Base-by-base conservation (phyloP, 768 basidiomycete species). In the Naganishia vishniacii region DNA sequence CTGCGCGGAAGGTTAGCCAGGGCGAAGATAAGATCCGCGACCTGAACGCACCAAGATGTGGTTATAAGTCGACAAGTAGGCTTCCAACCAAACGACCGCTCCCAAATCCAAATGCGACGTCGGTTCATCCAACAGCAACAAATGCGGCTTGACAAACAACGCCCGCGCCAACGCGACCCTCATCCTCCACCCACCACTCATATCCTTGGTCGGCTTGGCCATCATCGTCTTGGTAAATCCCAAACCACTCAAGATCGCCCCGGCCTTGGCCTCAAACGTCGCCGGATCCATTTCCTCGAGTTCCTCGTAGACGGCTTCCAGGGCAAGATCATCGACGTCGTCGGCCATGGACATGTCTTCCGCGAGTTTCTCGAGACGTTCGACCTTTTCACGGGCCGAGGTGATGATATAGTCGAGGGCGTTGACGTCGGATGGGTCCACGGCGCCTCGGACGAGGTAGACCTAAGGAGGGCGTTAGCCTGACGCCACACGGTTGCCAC, bases 131-230 rank as follows among this genome's bases (percentile, higher is more conserved):
- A 99, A 85, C 34, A 99, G 81, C 34, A 98, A 82, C 26, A 99
- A 79, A 81, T 99, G 95, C 5, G 94, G 94, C 79, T 93, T 97
- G 78, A 99, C 80, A 79, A 98, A 97, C 42, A 99, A 83, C 0
- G 94, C 94, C 49, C 94, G 84, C 34, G 94, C 94, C 41, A 99
- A 87, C 15, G 94, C 88, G 61, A 99, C 94, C 76, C 94, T 86
- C 94, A 99, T 99, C 58, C 94, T 84, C 94, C 94, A 99, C 71
- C 94, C 94, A 83, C 94, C 94, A 72, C 85, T 87, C 94, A 99
- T 99, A 77, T 99, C 94, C 80, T 91, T 94, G 31, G 94, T 99
- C 3, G 92, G 88, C 78, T 87, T 89, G 78, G 84, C 83, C 93
- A 98, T 95, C 94, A 98, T 98, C 60, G 80, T 75, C 71, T 83